A percentile compares a stretch with the other conserved stretches of the same genome.
phyloP scores from a whole-genome alignment of 164 flowering plant species.

The Houttuynia cordata region DNA sequence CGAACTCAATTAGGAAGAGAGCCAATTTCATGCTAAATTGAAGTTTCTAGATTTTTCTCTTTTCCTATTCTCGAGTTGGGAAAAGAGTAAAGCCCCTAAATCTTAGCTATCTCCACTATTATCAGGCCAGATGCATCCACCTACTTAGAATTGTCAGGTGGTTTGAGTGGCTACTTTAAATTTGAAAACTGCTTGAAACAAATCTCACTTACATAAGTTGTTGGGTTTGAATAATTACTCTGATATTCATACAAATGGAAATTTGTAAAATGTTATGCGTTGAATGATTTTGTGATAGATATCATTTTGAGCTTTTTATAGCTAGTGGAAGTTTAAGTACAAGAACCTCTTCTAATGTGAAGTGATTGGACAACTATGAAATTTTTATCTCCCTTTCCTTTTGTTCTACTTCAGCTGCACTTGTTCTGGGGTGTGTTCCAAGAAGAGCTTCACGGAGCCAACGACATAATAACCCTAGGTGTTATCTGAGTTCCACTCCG shows the following conservation, averaged over 20 bases:
- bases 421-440: conserved; percentile 73
- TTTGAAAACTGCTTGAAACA: background rate
- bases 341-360: background rate
- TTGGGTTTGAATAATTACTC: too few species aligned
- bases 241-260: too few species aligned
- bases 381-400: background rate
- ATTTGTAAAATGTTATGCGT: too few species aligned
- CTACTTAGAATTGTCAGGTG: background rate
- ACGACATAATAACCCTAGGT: conserved; percentile 54
- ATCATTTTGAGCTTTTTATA: too few species aligned
- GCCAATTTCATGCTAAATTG: too few species aligned
- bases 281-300: too few species aligned
- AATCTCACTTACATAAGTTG: too few species aligned
- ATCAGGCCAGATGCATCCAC: background rate
- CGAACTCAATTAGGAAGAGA: too few species aligned
- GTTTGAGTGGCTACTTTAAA: background rate
- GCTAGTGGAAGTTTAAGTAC: too few species aligned
- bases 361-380: background rate
- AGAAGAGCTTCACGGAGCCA: conserved; percentile 89
- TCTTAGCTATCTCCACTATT: background rate
- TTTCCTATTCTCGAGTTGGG: too few species aligned
- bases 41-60: too few species aligned
- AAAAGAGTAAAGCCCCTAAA: background rate
- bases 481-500: conserved; percentile 41
- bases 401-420: conserved; percentile 54